Percentiles rank a stretch among this genome's conserved stretches.
Conservation (phyloP, 441 rosid species). For the Brassica balearica region DNA sequence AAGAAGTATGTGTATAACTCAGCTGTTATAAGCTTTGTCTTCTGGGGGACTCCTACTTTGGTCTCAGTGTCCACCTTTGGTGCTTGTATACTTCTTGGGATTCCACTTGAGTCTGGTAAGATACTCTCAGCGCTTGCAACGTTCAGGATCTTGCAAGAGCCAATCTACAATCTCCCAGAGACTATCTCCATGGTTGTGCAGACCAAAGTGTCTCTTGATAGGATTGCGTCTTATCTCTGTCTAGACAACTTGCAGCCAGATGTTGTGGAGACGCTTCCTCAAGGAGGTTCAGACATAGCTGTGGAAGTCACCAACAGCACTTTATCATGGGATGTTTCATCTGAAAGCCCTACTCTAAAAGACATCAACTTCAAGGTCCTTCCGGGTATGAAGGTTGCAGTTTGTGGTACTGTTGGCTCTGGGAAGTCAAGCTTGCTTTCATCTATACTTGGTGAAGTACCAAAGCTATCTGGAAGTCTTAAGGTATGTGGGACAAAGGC, state of each 20-base stretch:
- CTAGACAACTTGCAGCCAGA: conserved; percentile 50
- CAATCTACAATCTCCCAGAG: conserved; percentile 51
- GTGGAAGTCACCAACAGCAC: conserved; percentile 46
- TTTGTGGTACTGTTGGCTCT: conserved; percentile 59
- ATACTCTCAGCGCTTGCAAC: conserved; percentile 56
- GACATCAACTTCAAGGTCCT: conserved; percentile 48
- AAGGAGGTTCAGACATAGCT: conserved; percentile 37
- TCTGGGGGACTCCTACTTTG: conserved; percentile 55
- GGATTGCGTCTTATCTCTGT: conserved; percentile 51
- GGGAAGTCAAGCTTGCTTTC: conserved; percentile 62
- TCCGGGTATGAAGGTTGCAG: conserved; percentile 53
- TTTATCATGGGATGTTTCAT: conserved; percentile 52
- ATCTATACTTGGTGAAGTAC: conserved; percentile 56
- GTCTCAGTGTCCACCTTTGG: conserved; percentile 49
- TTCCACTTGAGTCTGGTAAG: conserved; percentile 54
- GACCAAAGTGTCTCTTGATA: conserved; percentile 58
- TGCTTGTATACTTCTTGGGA: conserved; percentile 49
- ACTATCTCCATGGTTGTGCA: conserved; percentile 52
- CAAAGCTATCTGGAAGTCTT: conserved; percentile 46
- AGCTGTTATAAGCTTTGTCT: conserved; percentile 44
- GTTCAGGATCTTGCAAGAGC: conserved; percentile 51
- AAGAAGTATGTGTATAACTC: conserved; percentile 49
- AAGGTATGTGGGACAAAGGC: conserved; percentile 53
- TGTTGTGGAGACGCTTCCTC: conserved; percentile 40
- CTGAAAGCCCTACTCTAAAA: conserved; percentile 44